Evolutionary conservation across 805 yeast species (phyloP).

Genomic region (Metschnikowia shivogae): DNA sequence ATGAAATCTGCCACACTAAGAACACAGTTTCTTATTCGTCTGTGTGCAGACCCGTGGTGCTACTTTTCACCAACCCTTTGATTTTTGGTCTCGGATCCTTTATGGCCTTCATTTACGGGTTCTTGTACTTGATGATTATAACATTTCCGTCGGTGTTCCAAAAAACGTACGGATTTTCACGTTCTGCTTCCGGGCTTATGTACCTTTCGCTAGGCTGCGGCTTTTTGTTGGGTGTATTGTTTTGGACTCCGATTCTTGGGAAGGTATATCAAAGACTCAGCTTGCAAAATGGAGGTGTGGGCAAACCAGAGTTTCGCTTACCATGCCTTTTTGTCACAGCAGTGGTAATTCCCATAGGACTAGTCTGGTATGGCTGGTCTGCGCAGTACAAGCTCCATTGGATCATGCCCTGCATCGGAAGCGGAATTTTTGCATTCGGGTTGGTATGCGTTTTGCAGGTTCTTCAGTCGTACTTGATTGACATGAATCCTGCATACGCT

Average conservation of each 20-base stretch:
- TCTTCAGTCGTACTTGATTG: constrained; percentile 36
- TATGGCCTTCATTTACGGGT: constrained; percentile 41
- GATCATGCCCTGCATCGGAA: constrained; percentile 37
- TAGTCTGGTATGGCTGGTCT: constrained; percentile 41
- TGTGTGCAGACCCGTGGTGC: constrained; percentile 30
- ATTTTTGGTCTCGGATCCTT: constrained; percentile 38
- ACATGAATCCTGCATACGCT: constrained; percentile 36
- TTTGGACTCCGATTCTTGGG: constrained; percentile 29
- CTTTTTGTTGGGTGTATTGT: constrained; percentile 27
- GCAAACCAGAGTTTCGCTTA: constrained; percentile 37
- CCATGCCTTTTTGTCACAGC: constrained; percentile 35
- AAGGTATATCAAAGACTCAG: constrained; percentile 24
- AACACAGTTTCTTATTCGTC: constrained; percentile 21
- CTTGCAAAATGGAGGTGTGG: constrained; percentile 26
- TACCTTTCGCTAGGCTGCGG: constrained; percentile 39
- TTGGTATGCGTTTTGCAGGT: constrained; percentile 36
- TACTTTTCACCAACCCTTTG: constrained; percentile 35
- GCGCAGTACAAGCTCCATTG: constrained; percentile 33
- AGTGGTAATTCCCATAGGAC: constrained; percentile 32
- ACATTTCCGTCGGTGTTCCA: constrained; percentile 34
- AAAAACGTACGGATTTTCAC: constrained; percentile 30
- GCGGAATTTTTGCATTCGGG: constrained; percentile 35
- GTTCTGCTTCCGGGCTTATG: constrained; percentile 33
- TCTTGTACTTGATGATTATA: constrained; percentile 38
- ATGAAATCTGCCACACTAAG: constrained; percentile 29